Percentiles rank a stretch among this genome's conserved stretches.
phyloP scores from a whole-genome alignment of 345 rosid species.

The Hibiscus syriacus region DNA sequence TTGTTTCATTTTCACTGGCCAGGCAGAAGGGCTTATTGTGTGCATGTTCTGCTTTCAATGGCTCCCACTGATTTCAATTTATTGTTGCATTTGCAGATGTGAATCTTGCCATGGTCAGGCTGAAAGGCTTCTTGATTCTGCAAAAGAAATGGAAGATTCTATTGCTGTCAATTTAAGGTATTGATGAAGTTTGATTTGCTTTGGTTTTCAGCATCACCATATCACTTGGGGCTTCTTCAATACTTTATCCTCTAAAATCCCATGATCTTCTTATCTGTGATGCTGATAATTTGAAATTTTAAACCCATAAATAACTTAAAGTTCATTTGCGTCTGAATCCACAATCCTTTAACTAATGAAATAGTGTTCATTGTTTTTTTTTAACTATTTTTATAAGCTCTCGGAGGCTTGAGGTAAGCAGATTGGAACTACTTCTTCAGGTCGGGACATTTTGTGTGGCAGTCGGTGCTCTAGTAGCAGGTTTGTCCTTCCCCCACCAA shows the following conservation, averaged over 20 bases:
- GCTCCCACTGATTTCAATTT: neutral
- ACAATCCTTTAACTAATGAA: neutral
- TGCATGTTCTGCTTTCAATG: neutral
- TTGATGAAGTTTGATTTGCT: neutral
- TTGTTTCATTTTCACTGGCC: neutral
- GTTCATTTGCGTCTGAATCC: neutral
- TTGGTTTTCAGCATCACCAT: constrained; percentile 1
- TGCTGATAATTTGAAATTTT: neutral
- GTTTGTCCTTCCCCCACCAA: constrained; percentile 24
- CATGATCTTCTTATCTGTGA: neutral
- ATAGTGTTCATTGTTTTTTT: neutral
- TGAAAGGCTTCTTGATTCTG: constrained; percentile 95
- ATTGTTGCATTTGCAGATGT: constrained; percentile 46
- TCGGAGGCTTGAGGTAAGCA: constrained; percentile 94
- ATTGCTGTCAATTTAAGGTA: constrained; percentile 97
- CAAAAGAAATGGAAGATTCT: constrained; percentile 95
- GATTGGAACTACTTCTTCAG: constrained; percentile 91
- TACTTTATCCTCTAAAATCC: neutral
- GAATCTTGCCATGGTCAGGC: constrained; percentile 98
- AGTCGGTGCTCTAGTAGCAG: constrained; percentile 84
- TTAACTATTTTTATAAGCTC: constrained; percentile 38
- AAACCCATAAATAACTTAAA: neutral
- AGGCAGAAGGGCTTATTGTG: neutral
- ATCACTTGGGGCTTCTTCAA: constrained; percentile 2
- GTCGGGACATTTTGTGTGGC: constrained; percentile 88